phyloP scores from a whole-genome alignment of 1,139 yeast species.

The Spencermartinsiella ligniputridi region DNA sequence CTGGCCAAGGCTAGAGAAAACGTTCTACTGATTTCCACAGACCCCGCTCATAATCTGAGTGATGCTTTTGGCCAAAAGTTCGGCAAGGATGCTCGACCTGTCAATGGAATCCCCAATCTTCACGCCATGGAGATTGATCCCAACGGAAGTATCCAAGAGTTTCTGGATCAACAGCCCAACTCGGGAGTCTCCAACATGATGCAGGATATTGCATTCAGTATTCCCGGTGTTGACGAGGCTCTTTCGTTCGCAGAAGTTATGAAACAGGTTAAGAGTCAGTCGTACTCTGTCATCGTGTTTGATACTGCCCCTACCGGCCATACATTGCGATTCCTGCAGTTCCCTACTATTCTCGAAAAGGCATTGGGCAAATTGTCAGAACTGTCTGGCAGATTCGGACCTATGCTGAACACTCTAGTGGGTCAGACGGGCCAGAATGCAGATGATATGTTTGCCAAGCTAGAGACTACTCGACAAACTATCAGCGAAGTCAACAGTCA shows the following conservation, averaged over 20 bases:
- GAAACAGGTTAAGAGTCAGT: constrained; percentile 87
- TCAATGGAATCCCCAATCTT: constrained; percentile 80
- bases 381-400: constrained; percentile 82
- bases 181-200: constrained; percentile 48
- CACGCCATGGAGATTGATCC: constrained; percentile 99
- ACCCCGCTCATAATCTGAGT: constrained; percentile 95
- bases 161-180: constrained; percentile 61
- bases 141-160: constrained; percentile 85
- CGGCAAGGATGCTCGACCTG: constrained; percentile 92
- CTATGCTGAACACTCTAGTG: constrained; percentile 75
- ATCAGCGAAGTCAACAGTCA: constrained; percentile 89
- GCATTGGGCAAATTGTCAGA: constrained; percentile 82
- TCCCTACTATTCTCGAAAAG: constrained; percentile 87
- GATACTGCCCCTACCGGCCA: constrained; percentile 99
- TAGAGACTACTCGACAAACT: constrained; percentile 75
- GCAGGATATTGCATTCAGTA: constrained; percentile 90
- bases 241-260: constrained; percentile 95
- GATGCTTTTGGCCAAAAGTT: constrained; percentile 98
- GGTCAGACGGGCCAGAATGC: constrained; percentile 57
- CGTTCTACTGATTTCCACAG: constrained; percentile 88
- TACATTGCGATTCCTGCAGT: constrained; percentile 86
- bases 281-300: constrained; percentile 83
- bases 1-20: constrained; percentile 74
- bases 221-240: constrained; percentile 98
- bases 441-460: constrained; percentile 75